phyloP scores from a whole-genome alignment of 139 green algal species.

The Ettlia oleoabundans region DNA sequence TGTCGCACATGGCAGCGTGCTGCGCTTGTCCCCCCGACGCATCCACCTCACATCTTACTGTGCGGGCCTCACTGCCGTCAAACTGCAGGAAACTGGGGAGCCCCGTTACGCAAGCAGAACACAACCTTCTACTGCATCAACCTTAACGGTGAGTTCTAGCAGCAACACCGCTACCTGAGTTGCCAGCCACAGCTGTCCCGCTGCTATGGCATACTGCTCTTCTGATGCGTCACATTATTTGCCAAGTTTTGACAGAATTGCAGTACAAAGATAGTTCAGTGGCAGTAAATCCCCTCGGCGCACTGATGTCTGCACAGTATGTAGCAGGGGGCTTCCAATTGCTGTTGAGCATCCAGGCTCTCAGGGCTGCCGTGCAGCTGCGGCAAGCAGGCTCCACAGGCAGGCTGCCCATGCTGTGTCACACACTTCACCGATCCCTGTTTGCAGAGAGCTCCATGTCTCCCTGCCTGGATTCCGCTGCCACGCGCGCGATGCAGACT shows the following conservation, averaged over 20 bases:
- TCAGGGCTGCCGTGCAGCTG: too few relatives aligned
- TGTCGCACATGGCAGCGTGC: neutral
- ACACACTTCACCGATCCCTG: too few relatives aligned
- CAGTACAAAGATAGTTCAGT: too few relatives aligned
- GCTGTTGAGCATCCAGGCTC: too few relatives aligned
- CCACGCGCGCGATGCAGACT: neutral
- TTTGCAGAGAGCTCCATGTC: neutral
- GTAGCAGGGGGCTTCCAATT: too few relatives aligned
- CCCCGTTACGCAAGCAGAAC: neutral
- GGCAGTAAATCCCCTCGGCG: too few relatives aligned
- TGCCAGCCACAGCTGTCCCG: neutral
- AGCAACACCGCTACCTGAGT: neutral
- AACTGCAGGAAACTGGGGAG: constrained; percentile 41
- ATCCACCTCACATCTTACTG: neutral
- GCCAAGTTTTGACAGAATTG: too few relatives aligned
- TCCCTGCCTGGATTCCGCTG: neutral
- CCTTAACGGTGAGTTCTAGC: constrained; percentile 38
- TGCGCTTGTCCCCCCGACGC: neutral
- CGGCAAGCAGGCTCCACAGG: too few relatives aligned
- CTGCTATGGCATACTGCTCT: too few relatives aligned
- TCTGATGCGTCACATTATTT: too few relatives aligned
- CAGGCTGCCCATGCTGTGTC: too few relatives aligned
- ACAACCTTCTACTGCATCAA: constrained; percentile 18
- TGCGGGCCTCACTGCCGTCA: neutral
- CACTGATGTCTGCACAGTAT: too few relatives aligned